A percentile compares a stretch with the other conserved stretches of the same genome.
phyloP scores from a whole-genome alignment of 768 basidiomycete genomes.

The Collybiopsis confluens region DNA sequence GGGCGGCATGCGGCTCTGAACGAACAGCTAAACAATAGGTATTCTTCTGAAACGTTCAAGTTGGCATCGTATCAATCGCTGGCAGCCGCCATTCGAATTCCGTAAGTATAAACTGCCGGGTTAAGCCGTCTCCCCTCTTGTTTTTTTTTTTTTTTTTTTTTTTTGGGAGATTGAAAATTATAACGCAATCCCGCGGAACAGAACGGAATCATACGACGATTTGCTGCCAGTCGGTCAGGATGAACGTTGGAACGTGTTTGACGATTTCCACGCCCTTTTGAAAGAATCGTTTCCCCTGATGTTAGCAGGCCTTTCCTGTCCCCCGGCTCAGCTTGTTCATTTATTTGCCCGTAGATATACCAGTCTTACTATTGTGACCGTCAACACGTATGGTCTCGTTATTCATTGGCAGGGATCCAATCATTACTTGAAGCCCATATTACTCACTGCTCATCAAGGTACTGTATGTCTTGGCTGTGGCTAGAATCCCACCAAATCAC shows the following conservation, averaged over 20 bases:
- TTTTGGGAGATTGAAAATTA: too few species aligned
- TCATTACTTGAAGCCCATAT: conserved; percentile 57
- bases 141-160: not conserved
- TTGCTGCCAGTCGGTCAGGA: conserved; percentile 46
- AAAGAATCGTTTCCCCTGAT: conserved; percentile 49
- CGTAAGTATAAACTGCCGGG: conserved; percentile 6
- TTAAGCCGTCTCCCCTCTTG: too few species aligned
- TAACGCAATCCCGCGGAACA: conserved; percentile 14
- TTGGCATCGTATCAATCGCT: conserved; percentile 16
- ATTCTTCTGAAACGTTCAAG: conserved; percentile 14
- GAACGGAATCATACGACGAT: conserved; percentile 48
- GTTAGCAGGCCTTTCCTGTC: conserved; percentile 19
- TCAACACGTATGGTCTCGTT: conserved; percentile 73
- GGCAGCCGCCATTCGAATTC: conserved; percentile 19
- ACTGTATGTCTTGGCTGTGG: not conserved
- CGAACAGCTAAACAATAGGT: not conserved
- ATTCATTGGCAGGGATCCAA: conserved; percentile 70
- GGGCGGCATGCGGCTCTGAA: conserved; percentile 17
- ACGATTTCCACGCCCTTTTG: conserved; percentile 36
- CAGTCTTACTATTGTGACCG: conserved; percentile 54
- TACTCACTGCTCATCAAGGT: conserved; percentile 49
- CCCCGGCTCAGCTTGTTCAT: not conserved
- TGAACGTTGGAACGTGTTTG: conserved; percentile 43
- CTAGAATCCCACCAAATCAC: not conserved
- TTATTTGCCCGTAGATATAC: conserved; percentile 38